Evolutionary conservation across 1,284 basidiomycete genomes (phyloP), one percentile per base, ranked within the genome.

Genomic region (Boletus albobrunnescens): DNA sequence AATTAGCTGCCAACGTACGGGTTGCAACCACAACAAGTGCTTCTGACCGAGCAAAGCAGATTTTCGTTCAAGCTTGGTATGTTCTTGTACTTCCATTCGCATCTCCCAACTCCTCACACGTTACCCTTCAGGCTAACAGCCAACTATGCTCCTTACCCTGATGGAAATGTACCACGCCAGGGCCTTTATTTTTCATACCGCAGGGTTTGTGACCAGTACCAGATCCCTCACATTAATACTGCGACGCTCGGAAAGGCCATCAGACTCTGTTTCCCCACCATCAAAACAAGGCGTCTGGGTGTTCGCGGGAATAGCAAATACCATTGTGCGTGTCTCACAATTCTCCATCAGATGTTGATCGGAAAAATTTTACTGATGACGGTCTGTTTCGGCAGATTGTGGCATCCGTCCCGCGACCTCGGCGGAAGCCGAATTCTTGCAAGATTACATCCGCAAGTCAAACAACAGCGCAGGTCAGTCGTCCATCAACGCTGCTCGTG

Each of bases 201-300:
- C 54, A 77, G 89, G 51, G 84, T 92, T 47, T 94, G 91, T 69
- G 87, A 91, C 70, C 83, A 88, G 68, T 90, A 92, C 69, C 84
- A 86, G 43, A 90, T 93, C 56, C 88, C 88, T 51, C 89, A 93
- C 61, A 91, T 94, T 73, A 95, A 94, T 73, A 91, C 92, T 35
- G 92, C 93, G 52, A 93, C 91, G 5, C 78, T 95, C 58, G 92
- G 92, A 54, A 95, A 96, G 71, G 91, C 91, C 41, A 93, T 96
- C 60, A 78, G 91, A 53, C 80, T 89, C 47, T 92, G 90, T 67
- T 96, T 92, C 72, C 90, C 91, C 37, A 88, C 87, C 56, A 93
- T 96, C 78, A 93, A 92, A 77, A 95, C 92, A 37, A 78, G 93
- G 56, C 84, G 93, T 49, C 70, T 95, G 49, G 92, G 92, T 49